Base-by-base conservation (phyloP, 495 filamentous ascomycete genomes). In the Amphirosellinia nigrospora region DNA sequence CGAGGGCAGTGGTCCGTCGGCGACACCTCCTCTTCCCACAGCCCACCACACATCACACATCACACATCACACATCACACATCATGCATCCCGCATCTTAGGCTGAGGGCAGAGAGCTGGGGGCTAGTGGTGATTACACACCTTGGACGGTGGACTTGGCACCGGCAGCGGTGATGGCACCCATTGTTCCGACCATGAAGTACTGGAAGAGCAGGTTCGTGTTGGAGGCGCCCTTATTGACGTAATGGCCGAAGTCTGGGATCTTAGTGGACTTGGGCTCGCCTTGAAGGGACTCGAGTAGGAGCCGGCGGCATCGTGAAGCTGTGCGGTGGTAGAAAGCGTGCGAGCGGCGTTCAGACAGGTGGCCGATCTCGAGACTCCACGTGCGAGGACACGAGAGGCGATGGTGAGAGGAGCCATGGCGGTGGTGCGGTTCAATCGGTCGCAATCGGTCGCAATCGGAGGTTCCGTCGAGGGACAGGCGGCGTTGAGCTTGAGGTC, bases 161-260 rank as follows among this genome's bases (percentile, higher is more conserved):
- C 95, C 96, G 71, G 95, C 91, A 52, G 94, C 95, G 41, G 90
- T 87, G 79, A 97, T 88, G 76, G 94, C 88, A 77, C 96, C 96
- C 87, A 98, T 91, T 26, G 94, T 90, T 73, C 96, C 96, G 70
- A 95, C 96, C 93, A 98, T 96, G 84, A 98, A 99, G 88, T 99
- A 99, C 74, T 88, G 88, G 83, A 97, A 97, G 74, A 97, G 86
- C 84, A 92, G 89, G 83, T 97, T 97, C 69, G 83, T 81, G 76
- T 85, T 87, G 66, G 88, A 79, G 65, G 82, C 78, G 71, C 81
- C 84, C 79, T 89, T 90, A 81, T 87, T 89, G 84, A 88, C 83
- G 85, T 99, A 99, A 79, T 95, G 91, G 79, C 86, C 85, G 82
- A 97, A 99, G 82, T 92, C 91, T 70, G 96, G 96, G 76, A 98